Evolutionary conservation across 345 rosid species (phyloP), one percentile per base, ranked within the genome.

Genomic region (Psidium guajava): DNA sequence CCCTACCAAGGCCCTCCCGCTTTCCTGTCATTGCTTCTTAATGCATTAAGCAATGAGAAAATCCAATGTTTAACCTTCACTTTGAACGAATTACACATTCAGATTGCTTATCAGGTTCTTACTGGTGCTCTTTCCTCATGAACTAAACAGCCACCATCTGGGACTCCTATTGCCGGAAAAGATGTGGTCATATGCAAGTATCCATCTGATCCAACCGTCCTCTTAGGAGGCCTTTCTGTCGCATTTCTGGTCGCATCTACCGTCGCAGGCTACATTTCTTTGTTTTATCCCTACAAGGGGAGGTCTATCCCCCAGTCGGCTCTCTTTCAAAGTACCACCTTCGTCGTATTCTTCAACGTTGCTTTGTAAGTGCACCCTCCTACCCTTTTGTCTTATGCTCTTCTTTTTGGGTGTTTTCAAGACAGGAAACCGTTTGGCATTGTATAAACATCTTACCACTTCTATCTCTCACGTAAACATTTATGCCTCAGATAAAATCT

Each of bases 141-240:
- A 27, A 18, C 44, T 47, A 5, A 47, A 22, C 87, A 95, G 98
- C 98, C 98, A 27, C 89, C 95, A 25, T 74, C 93, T 27, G 98
- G 98, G 53, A 94, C 92, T 61, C 92, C 96, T 7, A 90, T 94
- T 10, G 51, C 85, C 3, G 94, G 93, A 28, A 94, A 93, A 61
- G 98, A 87, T 58, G 91, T 91, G 28, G 93, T 93, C 75, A 91
- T 93, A 44, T 95, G 98, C 98, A 93, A 94, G 83, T 95, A 95
- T 88, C 96, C 96, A 83, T 86, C 92, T 49, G 98, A 95, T 91
- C 96, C 98, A 11, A 87, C 94, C 3, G 94, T 95, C 32, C 90
- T 83, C 50, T 90, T 93, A 83, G 98, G 98, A 22, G 93, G 90
- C 85, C 88, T 95, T 21, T 94, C 98, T 21, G 90, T 94, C 64